A percentile compares a stretch with the other conserved stretches of the same genome.
Evolutionary conservation across 352 stramenopile genomes (phyloP).

Genomic region (Globisporangium middletonii): DNA sequence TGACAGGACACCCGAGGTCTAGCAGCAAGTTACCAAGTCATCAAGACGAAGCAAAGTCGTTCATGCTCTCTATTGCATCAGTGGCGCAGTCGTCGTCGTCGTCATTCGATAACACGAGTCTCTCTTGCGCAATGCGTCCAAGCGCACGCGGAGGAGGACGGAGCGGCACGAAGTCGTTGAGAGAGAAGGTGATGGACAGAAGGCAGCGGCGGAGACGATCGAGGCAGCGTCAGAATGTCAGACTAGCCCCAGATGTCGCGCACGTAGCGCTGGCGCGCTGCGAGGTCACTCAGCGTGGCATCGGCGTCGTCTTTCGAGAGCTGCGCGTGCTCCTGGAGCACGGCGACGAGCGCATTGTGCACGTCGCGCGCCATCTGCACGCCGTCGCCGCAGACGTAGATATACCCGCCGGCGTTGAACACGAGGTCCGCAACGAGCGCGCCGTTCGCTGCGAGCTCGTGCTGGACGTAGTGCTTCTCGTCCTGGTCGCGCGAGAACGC

Average conservation of each 20-base stretch:
- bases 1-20: too few relatives aligned
- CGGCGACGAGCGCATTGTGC: slow-evolving; percentile 70
- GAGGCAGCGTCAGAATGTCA: not conserved
- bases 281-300: slow-evolving; percentile 46
- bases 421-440: slow-evolving; percentile 72
- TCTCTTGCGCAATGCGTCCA: too few relatives aligned
- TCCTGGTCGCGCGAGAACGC: slow-evolving; percentile 90
- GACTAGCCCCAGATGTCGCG: slow-evolving; percentile 82
- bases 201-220: not conserved
- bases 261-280: slow-evolving; percentile 76
- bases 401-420: slow-evolving; percentile 60
- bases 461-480: slow-evolving; percentile 93
- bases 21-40: too few relatives aligned
- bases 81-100: too few relatives aligned
- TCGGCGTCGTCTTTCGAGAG: slow-evolving; percentile 55
- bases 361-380: slow-evolving; percentile 95
- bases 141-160: too few relatives aligned
- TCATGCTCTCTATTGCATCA: too few relatives aligned
- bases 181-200: not conserved
- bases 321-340: slow-evolving; percentile 68
- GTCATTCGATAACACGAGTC: too few relatives aligned
- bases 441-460: slow-evolving; percentile 61
- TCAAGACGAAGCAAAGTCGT: too few relatives aligned
- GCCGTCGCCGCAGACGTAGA: slow-evolving; percentile 96
- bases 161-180: too few relatives aligned